phyloP scores from a whole-genome alignment of 495 filamentous ascomycete species.

The Aspergillus carlsbadensis region DNA sequence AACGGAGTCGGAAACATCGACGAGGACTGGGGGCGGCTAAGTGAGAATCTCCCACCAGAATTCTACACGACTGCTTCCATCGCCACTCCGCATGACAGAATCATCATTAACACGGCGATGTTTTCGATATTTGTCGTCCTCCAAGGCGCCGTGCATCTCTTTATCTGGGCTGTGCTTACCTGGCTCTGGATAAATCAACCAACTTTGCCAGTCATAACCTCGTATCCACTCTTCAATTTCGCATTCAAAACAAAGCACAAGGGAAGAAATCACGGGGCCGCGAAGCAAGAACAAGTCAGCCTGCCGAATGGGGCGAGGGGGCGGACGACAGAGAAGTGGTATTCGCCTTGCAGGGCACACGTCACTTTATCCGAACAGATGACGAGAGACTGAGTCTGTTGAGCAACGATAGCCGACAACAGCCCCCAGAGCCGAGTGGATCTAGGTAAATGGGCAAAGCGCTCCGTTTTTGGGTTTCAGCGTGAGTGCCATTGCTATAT shows the following conservation, averaged over 20 bases:
- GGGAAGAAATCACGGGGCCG: no score
- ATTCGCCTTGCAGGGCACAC: no score
- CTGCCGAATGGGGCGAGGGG: no score
- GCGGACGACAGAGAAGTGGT: no score
- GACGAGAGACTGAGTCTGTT: no score
- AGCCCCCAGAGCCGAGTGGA: no score
- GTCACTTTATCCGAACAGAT: no score
- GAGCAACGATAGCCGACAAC: no score
- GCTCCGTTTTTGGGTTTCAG: no score
- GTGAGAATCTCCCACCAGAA: background rate
- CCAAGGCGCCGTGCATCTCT: background rate
- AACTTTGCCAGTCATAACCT: background rate
- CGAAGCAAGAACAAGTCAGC: no score
- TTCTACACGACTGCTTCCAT: conserved; percentile 1
- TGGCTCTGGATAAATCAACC: background rate
- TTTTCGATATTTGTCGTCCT: background rate
- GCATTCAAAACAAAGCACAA: background rate
- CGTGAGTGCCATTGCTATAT: no score
- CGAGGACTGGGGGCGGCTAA: background rate
- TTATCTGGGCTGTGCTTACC: background rate
- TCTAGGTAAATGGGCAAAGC: no score
- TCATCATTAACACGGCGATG: conserved; percentile 1
- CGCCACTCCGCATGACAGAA: background rate
- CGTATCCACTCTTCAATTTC: conserved; percentile 1
- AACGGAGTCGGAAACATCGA: conserved; percentile 2